Base-by-base conservation (phyloP, 2,329 filamentous ascomycete species). In the Neoscytalidium dimidiatum region DNA sequence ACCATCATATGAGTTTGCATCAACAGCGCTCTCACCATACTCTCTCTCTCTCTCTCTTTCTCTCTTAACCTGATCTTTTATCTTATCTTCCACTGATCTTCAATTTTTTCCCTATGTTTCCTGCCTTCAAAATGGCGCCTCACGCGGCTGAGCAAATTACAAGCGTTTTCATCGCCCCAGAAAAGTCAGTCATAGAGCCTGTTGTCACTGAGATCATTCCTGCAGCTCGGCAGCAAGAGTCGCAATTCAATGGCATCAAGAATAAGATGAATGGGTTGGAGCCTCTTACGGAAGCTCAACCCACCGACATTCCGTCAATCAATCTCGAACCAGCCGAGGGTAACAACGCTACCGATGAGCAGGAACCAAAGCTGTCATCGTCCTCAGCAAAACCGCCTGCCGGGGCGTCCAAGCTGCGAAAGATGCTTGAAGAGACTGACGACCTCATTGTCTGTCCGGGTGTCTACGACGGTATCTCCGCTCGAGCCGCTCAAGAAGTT, bases 391-490 rank as follows among this genome's bases (percentile, higher is more conserved):
- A 26, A 14, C 41, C 38, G 14, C 60, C 44, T 13, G 28, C 63
- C 7, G 63, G 21, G 5, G 19, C 64, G 5, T 29, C 28, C 4
- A 52, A 38, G 46, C 56, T 77, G 19, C 69, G 75, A 21, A 60
- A 53, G 9, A 72, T 77, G 73, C 62, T 77, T 14, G 71, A 70
- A 2, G 71, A 76, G 63, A 70, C 71, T 1, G 68, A 72, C 1
- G 74, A 76, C 69, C 48, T 77, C 33, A 71, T 90, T 35, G 81
- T 89, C 2, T 86, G 84, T 61, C 88, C 88, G 0, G 88, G 88
- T 29, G 87, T 91, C 3, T 90, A 90, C 71, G 88, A 91, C 78
- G 88, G 88, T 7, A 82, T 90, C 60, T 87, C 86, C 1, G 87
- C 88, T 0, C 80, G 88, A 0, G 83, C 90, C 65, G 87, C 88